A percentile compares a stretch with the other conserved stretches of the same genome.
phyloP scores from a whole-genome alignment of 805 yeast genomes.

The Zygosaccharomyces lentus region DNA sequence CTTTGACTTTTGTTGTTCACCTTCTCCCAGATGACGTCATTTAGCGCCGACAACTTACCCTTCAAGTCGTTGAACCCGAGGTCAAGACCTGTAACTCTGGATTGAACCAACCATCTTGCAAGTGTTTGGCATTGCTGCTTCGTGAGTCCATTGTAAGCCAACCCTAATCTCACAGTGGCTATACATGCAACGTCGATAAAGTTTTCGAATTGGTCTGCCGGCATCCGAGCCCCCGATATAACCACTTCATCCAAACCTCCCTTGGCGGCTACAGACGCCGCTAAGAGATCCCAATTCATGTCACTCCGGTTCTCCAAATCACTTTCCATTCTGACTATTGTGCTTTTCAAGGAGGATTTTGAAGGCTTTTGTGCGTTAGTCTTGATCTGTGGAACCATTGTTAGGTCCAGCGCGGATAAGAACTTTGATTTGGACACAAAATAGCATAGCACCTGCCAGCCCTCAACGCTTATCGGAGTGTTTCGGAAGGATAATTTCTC shows the following conservation, averaged over 20 bases:
- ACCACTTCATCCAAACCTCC: constrained; percentile 79
- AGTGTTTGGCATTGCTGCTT: constrained; percentile 53
- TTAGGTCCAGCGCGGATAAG: constrained; percentile 57
- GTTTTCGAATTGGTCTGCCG: constrained; percentile 46
- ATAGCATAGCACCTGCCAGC: constrained; percentile 80
- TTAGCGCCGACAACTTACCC: constrained; percentile 33
- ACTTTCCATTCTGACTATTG: constrained; percentile 37
- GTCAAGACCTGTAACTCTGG: constrained; percentile 63
- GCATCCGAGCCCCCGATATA: constrained; percentile 76
- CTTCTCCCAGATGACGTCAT: constrained; percentile 24
- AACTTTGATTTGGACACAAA: constrained; percentile 63
- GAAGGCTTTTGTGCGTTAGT: constrained; percentile 39
- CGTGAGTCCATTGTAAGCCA: constrained; percentile 71
- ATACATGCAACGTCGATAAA: constrained; percentile 59
- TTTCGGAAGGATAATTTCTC: constrained; percentile 75
- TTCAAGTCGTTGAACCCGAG: constrained; percentile 73
- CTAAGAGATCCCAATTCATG: constrained; percentile 78
- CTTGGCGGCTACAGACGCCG: constrained; percentile 67
- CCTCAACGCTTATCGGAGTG: constrained; percentile 66
- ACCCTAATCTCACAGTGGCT: constrained; percentile 61
- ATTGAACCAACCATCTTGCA: constrained; percentile 52
- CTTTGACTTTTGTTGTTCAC: constrained; percentile 24
- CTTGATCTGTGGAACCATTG: constrained; percentile 42
- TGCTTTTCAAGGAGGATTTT: constrained; percentile 29
- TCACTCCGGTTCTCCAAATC: constrained; percentile 49